phyloP scores from a whole-genome alignment of 2,329 filamentous ascomycete species.

The Sclerotinia sclerotiorum region DNA sequence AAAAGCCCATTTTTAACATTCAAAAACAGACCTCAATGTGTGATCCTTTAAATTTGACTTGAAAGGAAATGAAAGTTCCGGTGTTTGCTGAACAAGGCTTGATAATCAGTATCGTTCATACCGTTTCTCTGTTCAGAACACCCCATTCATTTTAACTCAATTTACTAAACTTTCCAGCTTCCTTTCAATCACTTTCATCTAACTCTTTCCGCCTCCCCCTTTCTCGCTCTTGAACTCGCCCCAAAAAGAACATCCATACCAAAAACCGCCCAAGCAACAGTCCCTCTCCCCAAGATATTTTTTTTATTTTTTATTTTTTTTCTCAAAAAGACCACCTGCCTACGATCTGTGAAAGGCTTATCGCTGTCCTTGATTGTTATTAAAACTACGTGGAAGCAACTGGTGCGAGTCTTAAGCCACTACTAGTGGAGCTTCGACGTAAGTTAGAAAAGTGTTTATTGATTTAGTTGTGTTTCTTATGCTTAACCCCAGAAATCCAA shows the following conservation, averaged over 20 bases:
- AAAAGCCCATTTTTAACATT: no score
- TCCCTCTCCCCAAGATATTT: no score
- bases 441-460: no score
- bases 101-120: background rate
- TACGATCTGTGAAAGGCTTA: background rate
- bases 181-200: background rate
- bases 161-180: background rate
- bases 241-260: no score
- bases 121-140: accelerated
- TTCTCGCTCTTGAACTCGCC: no score
- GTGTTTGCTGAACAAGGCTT: background rate
- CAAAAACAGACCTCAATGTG: background rate
- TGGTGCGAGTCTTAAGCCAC: background rate
- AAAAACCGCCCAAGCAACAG: background rate
- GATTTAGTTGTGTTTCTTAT: no score
- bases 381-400: background rate
- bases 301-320: no score
- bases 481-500: no score
- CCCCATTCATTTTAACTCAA: background rate
- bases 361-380: background rate
- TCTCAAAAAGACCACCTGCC: no score
- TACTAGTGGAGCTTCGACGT: background rate
- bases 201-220: background rate
- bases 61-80: background rate
- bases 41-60: background rate